Evolutionary conservation across 1,139 yeast species (phyloP).

Genomic region (Sugiyamaella xylanicola): DNA sequence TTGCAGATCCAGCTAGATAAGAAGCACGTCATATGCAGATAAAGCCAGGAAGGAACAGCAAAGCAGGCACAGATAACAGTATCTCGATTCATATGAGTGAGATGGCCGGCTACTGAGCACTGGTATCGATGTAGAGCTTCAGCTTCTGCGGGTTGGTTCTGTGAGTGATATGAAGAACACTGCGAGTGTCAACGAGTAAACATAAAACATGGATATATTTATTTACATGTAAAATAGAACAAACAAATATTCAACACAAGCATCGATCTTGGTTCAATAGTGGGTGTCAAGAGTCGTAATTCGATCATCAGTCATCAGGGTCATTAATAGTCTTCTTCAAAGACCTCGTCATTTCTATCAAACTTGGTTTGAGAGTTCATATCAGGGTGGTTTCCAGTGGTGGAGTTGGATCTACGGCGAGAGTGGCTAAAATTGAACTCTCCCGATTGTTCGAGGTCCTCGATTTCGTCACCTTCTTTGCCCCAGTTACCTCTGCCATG

Average conservation of each 20-base stretch:
- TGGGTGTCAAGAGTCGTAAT: background rate
- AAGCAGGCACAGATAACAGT: too few species aligned
- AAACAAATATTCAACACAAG: background rate
- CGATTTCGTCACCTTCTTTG: conserved; percentile 45
- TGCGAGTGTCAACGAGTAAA: too few species aligned
- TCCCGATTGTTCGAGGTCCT: conserved; percentile 42
- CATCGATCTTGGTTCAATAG: too few species aligned
- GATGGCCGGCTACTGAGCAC: too few species aligned
- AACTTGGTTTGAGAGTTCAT: conserved; percentile 22
- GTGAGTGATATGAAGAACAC: too few species aligned
- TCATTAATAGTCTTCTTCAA: conserved; percentile 21
- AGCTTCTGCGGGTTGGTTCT: too few species aligned
- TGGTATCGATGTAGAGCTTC: too few species aligned
- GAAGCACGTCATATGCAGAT: too few species aligned
- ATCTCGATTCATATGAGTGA: too few species aligned
- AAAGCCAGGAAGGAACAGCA: too few species aligned
- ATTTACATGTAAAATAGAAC: background rate
- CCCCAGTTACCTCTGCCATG: conserved; percentile 67
- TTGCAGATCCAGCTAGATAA: too few species aligned
- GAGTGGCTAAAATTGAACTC: conserved; percentile 45
- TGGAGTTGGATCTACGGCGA: conserved; percentile 50
- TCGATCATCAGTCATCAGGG: conserved; percentile 13
- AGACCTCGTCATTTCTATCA: conserved; percentile 20
- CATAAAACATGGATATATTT: background rate
- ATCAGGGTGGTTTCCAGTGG: conserved; percentile 54